Evolutionary conservation across 176 grass and related monocot genomes (phyloP), one percentile per base, ranked within the genome.

Genomic region (Tillandsia leiboldiana): DNA sequence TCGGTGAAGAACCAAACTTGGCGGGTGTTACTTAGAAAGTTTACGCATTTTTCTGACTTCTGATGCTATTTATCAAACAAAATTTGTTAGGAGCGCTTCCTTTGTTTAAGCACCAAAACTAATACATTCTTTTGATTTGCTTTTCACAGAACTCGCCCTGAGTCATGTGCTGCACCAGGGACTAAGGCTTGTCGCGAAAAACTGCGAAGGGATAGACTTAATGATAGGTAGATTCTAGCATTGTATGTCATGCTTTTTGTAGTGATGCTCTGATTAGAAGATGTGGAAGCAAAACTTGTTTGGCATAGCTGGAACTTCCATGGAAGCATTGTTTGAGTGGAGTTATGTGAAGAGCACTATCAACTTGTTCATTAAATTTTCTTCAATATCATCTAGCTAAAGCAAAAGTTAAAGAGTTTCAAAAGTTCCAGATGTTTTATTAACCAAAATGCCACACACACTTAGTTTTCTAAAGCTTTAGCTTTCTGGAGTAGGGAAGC

Each of bases 161-260:
- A 99, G 66, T 94, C 95, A 47, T 85, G 87, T 62, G 90, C 90
- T 1, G 80, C 67, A 3, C 87, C 90, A 1, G 95, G 90, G 11
- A 87, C 95, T 15, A 99, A 99, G 75, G 95, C 95, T 51, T 85
- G 95, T 73, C 90, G 95, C 10, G 95, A 99, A 72, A 99, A 99
- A 86, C 80, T 88, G 65, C 82, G 95, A 53, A 84, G 95, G 67
- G 90, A 99, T 22, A 84, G 51, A 82, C 90, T 99, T 52, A 99
- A 99, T 24, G 95, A 99, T 66, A 99, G 90, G 95, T 63, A 73
- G 14, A 63, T 77, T 66, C 23, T 71, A 67, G 11, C 51, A 10
- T 49, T 15, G 29, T 42, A 42, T 42, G 7, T 42, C 33, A 42
- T 42, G 33, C 33, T 42, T 42, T 42, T 42, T 7, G 3, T 42